These are phyloP conservation scores for Teratosphaeria viscida DNA, from an alignment of 2,329 filamentous ascomycete genomes.

Conservation along the genomic window DNA sequence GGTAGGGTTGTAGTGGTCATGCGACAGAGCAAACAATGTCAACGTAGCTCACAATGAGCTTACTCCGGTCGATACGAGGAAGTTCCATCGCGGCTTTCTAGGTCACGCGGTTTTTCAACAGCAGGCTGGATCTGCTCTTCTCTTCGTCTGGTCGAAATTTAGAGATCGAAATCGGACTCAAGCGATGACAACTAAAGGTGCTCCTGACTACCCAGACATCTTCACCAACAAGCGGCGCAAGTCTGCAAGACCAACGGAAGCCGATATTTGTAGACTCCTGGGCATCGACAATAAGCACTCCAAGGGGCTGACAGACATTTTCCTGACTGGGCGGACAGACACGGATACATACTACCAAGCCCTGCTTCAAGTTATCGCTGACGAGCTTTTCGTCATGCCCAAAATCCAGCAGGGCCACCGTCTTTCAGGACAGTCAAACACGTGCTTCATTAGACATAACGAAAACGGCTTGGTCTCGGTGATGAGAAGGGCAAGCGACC, in stretches of 20 bases:
- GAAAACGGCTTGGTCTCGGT: background rate
- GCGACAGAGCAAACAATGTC: background rate
- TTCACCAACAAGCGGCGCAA: background rate
- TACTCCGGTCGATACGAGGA: background rate
- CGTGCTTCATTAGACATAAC: background rate
- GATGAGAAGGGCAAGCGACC: background rate
- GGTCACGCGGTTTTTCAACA: background rate
- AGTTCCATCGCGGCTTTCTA: background rate
- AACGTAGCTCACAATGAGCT: background rate
- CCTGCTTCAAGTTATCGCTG: background rate
- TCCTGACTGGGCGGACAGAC: background rate
- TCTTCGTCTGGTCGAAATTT: background rate
- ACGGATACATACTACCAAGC: background rate
- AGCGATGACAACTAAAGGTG: background rate
- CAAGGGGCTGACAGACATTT: background rate
- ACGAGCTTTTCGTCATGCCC: background rate
- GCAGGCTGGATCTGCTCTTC: background rate
- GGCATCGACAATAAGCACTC: background rate
- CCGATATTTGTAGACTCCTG: background rate
- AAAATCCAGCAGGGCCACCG: background rate
- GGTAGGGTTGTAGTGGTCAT: background rate
- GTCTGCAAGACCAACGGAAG: background rate
- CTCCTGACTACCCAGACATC: background rate
- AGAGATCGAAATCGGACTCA: background rate
- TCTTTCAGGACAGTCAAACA: background rate